Evolutionary conservation across 352 stramenopile species (phyloP), one percentile per base, ranked within the genome.

Genomic region (Pythium phragmiticola): DNA sequence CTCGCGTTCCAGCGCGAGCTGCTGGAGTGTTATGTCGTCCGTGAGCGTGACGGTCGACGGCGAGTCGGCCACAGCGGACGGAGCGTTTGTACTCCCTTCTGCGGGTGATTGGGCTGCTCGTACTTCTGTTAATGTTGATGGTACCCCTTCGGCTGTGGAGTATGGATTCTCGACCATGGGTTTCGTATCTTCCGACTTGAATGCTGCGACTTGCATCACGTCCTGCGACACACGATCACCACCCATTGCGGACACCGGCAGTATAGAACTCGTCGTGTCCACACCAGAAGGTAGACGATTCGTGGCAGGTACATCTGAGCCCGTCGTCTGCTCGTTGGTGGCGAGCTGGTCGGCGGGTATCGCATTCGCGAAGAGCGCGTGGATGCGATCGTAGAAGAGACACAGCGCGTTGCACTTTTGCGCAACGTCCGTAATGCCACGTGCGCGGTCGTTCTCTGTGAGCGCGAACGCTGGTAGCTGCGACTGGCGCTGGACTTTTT

Each of bases 1-100:
- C 34, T 82, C 68, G 21, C 66, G 73, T 47, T 85, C 78, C 14
- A 86, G 19, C 7, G 63, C 59, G 37, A 82, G 45, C 36, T 55
- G 45, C 52, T 61, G n/a, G 34, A 55, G 16, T 16, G 13, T 19
- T 9, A 64, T n/a, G 4, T 46, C 56, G 8, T 63, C 42, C n/a
- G 45, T 46, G 17, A 52, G 42, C 16, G 41, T 26, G 2, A 48
- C 42, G 42, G 14, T 11, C 17, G 42, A 17, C 7, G 6, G 2
- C 37, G 37, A 12, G 37, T 17, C 37, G 11, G 37, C 14, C 26
- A 30, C 26, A 30, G 26, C 26, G 26, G 26, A 30, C 26, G 26
- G 3, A 42, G 37, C 6, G 37, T 16, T 42, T 42, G 11, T 9
- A 1, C 3, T 30, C 26, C 26, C 26, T 30, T 30, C 26, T 30